Conservation (phyloP, 106 monocot species). For the Phalaenopsis equestris region DNA sequence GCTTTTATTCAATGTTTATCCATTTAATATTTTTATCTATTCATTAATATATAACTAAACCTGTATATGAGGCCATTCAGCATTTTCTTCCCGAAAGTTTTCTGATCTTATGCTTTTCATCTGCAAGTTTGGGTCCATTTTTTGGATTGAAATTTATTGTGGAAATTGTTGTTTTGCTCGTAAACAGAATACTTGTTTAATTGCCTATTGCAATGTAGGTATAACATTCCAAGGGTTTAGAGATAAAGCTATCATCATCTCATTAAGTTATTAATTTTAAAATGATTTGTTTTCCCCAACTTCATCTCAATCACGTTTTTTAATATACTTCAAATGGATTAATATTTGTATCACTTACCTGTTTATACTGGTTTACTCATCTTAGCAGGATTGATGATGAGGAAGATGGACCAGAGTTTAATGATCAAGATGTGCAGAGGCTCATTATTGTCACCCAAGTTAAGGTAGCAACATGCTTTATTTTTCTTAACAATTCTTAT, state of each 20-base stretch:
- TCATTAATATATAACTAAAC: too few relatives aligned
- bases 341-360: background rate
- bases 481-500: background rate
- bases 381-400: constrained; percentile 54
- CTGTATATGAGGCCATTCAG: too few relatives aligned
- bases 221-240: background rate
- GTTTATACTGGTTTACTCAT: background rate
- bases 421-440: constrained; percentile 73
- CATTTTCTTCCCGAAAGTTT: too few relatives aligned
- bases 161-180: background rate
- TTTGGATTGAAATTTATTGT: background rate
- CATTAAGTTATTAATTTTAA: background rate
- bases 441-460: constrained; percentile 90
- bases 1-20: too few relatives aligned
- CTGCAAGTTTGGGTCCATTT: background rate
- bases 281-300: background rate
- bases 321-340: background rate
- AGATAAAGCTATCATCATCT: background rate
- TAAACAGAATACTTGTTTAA: background rate
- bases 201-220: background rate
- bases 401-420: constrained; percentile 74
- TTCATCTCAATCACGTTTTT: background rate
- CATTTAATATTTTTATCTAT: too few relatives aligned
- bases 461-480: constrained; percentile 6
- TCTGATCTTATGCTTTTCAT: too few relatives aligned